Conservation (phyloP, 768 basidiomycete species). For the Russula griseocarnosa region DNA sequence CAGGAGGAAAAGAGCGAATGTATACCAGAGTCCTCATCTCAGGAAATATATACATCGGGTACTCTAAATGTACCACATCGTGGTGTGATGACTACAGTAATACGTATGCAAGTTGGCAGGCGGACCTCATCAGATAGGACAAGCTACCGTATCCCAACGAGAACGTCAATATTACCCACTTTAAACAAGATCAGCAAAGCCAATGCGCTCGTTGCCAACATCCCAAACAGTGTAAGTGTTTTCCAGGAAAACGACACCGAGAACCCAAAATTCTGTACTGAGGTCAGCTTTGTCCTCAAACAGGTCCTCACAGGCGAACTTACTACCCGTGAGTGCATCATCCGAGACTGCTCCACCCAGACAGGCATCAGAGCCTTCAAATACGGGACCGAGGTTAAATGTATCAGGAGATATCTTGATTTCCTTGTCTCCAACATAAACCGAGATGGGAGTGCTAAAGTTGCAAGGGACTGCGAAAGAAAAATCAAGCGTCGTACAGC, state of each 20-base stretch:
- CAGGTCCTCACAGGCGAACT: background rate
- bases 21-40: too few relatives aligned
- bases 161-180: background rate
- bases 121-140: too few relatives aligned
- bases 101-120: too few relatives aligned
- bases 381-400: background rate
- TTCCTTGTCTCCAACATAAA: background rate
- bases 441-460: background rate
- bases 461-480: constrained; percentile 1
- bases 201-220: background rate
- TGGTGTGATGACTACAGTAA: too few relatives aligned
- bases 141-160: too few relatives aligned
- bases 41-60: too few relatives aligned
- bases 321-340: background rate
- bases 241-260: constrained; percentile 1
- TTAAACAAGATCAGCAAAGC: background rate
- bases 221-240: constrained; percentile 1
- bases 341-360: background rate
- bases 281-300: background rate
- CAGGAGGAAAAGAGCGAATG: too few relatives aligned
- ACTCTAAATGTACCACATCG: too few relatives aligned
- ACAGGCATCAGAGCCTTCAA: background rate
- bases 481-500: too few relatives aligned
- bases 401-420: background rate
- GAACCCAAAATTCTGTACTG: background rate